Conservation (phyloP, 371 early-diverging fungal genomes). For the Mucor plumbeus region DNA sequence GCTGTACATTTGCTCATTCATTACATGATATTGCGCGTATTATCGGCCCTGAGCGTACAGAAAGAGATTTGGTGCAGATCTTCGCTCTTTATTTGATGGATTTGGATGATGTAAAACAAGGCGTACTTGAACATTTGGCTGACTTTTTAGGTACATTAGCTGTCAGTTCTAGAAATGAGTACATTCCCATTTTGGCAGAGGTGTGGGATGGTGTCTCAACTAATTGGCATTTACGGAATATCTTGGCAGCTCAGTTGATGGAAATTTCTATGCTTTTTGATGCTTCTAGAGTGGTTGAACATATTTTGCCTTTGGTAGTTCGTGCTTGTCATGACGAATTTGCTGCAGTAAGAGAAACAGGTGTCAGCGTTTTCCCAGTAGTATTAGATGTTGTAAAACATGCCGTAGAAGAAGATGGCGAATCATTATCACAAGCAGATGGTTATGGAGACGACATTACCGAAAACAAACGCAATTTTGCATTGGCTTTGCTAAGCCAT, state of each 20-base stretch:
- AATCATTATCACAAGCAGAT: constrained; percentile 41
- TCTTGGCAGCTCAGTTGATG: constrained; percentile 57
- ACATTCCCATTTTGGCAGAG: constrained; percentile 56
- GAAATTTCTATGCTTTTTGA: constrained; percentile 58
- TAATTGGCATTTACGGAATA: constrained; percentile 65
- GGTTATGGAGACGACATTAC: constrained; percentile 34
- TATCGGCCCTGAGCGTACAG: constrained; percentile 64
- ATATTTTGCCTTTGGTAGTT: constrained; percentile 58
- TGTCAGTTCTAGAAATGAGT: constrained; percentile 54
- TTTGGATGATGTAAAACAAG: constrained; percentile 66
- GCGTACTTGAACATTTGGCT: constrained; percentile 62
- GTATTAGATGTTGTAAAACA: constrained; percentile 53
- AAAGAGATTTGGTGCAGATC: constrained; percentile 62
- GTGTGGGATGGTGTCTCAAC: constrained; percentile 65
- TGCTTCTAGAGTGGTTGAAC: constrained; percentile 54
- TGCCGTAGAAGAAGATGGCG: constrained; percentile 54
- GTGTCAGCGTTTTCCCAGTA: constrained; percentile 57
- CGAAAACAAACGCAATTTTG: constrained; percentile 46
- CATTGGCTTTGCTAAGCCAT: constrained; percentile 47
- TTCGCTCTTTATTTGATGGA: constrained; percentile 67
- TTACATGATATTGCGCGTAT: constrained; percentile 64
- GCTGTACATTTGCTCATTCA: constrained; percentile 65
- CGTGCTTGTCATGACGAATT: constrained; percentile 63
- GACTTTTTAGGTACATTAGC: constrained; percentile 63
- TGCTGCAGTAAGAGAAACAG: constrained; percentile 62